These are phyloP conservation scores for Amphirosellinia nigrospora DNA, from an alignment of 495 filamentous ascomycete genomes.

Conservation along the genomic window DNA sequence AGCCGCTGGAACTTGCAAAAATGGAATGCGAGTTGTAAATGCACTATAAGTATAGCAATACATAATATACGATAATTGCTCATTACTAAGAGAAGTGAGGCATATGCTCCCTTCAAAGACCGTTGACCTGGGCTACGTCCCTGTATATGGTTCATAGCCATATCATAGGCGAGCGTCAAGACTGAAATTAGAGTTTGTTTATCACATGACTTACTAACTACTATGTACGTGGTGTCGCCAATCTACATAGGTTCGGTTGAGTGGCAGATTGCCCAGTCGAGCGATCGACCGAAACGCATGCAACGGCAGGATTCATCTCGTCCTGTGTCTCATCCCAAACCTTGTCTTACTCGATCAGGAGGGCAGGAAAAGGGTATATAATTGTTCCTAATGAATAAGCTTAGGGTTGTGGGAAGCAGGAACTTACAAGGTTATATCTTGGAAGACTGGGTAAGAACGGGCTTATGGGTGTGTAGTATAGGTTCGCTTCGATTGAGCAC, in stretches of 20 bases:
- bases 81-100: background rate
- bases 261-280: background rate
- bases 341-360: background rate
- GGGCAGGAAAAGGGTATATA: background rate
- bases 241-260: background rate
- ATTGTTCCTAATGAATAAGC: background rate
- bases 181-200: background rate
- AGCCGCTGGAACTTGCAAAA: background rate
- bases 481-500: background rate
- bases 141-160: no score
- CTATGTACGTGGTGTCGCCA: conserved; percentile 3
- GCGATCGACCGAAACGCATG: conserved; percentile 12
- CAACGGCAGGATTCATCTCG: conserved; percentile 3
- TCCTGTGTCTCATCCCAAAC: background rate
- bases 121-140: no score
- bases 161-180: background rate
- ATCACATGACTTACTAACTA: conserved; percentile 6
- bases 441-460: background rate
- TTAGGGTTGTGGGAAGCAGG: background rate
- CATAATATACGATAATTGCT: conserved; percentile 20
- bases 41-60: conserved; percentile 8
- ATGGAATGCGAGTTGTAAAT: background rate
- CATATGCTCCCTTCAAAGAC: background rate
- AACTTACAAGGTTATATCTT: background rate
- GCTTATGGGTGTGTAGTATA: background rate